phyloP scores from a whole-genome alignment of 805 yeast species.

The Barnettozyma pratensis region DNA sequence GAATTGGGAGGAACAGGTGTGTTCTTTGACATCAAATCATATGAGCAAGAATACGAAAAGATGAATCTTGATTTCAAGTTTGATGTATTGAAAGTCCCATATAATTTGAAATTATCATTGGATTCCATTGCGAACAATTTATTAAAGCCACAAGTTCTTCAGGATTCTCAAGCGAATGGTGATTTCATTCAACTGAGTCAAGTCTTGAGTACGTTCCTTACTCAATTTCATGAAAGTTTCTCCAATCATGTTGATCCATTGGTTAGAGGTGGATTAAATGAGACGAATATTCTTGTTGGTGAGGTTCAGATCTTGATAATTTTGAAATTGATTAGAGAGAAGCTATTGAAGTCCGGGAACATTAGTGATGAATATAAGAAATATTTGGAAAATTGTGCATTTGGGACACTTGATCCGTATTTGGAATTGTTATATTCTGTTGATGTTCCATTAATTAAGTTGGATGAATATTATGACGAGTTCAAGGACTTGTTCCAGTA shows the following conservation, averaged over 20 bases:
- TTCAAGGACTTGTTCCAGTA: conserved; percentile 21
- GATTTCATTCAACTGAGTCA: conserved; percentile 14
- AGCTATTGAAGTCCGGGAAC: not conserved
- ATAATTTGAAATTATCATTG: conserved; percentile 27
- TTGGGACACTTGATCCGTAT: conserved; percentile 26
- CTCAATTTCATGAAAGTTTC: conserved; percentile 14
- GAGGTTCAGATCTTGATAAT: conserved; percentile 20
- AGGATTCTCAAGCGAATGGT: conserved; percentile 9
- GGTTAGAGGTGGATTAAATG: conserved; percentile 20
- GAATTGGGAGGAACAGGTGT: conserved; percentile 34
- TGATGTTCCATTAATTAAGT: conserved; percentile 23
- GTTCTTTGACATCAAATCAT: conserved; percentile 18
- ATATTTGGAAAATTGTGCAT: conserved; percentile 18
- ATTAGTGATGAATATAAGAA: conserved; percentile 4
- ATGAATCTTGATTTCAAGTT: conserved; percentile 12
- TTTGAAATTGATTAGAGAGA: conserved; percentile 14
- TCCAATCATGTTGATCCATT: conserved; percentile 20
- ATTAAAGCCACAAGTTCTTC: conserved; percentile 13
- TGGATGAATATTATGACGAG: conserved; percentile 25
- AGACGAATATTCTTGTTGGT: conserved; percentile 24
- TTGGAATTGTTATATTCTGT: conserved; percentile 31
- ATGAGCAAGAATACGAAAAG: not conserved
- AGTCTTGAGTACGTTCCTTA: conserved; percentile 17
- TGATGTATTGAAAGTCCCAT: conserved; percentile 37
- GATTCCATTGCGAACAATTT: conserved; percentile 22